A percentile compares a stretch with the other conserved stretches of the same genome.
These are phyloP conservation scores for Hanseniaspora gamundiae DNA, from an alignment of 1,139 yeast species.

Conservation along the genomic window DNA sequence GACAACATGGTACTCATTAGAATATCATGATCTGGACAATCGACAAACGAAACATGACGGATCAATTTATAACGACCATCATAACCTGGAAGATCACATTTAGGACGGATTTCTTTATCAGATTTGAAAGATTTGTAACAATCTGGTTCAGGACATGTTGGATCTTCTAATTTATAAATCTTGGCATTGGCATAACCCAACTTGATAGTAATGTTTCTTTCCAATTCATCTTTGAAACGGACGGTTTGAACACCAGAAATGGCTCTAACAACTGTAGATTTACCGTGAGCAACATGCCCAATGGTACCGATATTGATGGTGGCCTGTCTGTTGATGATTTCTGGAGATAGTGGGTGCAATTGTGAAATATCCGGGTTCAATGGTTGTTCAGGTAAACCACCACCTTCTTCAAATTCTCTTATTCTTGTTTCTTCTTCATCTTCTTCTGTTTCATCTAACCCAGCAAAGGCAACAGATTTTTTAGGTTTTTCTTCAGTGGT, in stretches of 20 bases:
- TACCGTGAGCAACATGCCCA: slow-evolving; percentile 99
- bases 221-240: slow-evolving; percentile 95
- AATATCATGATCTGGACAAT: slow-evolving; percentile 99
- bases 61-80: slow-evolving; percentile 77
- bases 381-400: slow-evolving; percentile 96
- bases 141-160: slow-evolving; percentile 84
- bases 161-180: slow-evolving; percentile 84
- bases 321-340: slow-evolving; percentile 96
- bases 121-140: slow-evolving; percentile 91
- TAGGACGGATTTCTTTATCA: slow-evolving; percentile 89
- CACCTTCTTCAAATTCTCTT: slow-evolving; percentile 93
- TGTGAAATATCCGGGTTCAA: slow-evolving; percentile 67
- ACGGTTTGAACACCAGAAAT: slow-evolving; percentile 98
- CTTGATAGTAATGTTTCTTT: slow-evolving; percentile 97
- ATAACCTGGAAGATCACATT: slow-evolving; percentile 77
- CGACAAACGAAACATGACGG: slow-evolving; percentile 97
- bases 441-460: slow-evolving; percentile 42
- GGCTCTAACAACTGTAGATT: slow-evolving; percentile 96
- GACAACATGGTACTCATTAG: slow-evolving; percentile 99
- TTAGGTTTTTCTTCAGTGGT: slow-evolving; percentile 33
- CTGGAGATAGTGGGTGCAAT: slow-evolving; percentile 83
- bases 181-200: slow-evolving; percentile 98
- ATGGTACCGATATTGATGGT: slow-evolving; percentile 98
- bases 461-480: slow-evolving; percentile 80
- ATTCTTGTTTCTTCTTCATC: slow-evolving; percentile 65